A percentile compares a stretch with the other conserved stretches of the same genome.
Evolutionary conservation across 1,284 basidiomycete species (phyloP).

Genomic region (Fistulina hepatica): DNA sequence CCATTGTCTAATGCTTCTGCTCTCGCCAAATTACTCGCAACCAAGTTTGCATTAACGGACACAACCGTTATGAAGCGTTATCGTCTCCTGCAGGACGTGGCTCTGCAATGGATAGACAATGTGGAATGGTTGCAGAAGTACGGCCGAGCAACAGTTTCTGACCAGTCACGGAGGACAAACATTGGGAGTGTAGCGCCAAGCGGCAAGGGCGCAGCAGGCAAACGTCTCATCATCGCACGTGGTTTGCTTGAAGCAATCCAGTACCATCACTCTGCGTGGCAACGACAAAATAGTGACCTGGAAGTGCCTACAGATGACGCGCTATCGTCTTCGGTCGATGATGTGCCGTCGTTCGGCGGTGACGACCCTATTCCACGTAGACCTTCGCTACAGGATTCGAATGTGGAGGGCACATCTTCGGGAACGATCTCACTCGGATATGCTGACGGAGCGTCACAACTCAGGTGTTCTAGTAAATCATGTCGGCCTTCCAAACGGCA

Average conservation of each 20-base stretch:
- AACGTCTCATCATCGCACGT: conserved; percentile 48
- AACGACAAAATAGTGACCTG: conserved; percentile 28
- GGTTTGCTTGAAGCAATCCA: conserved; percentile 58
- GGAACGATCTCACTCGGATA: neutral
- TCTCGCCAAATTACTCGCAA: conserved; percentile 44
- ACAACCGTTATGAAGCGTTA: conserved; percentile 56
- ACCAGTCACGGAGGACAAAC: too few relatives aligned
- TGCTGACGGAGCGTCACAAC: conserved; percentile 7
- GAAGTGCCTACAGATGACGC: conserved; percentile 19
- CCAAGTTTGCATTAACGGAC: conserved; percentile 37
- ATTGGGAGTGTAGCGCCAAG: too few relatives aligned
- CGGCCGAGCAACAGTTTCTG: conserved; percentile 31
- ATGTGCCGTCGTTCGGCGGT: neutral
- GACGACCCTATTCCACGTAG: neutral
- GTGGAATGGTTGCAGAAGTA: conserved; percentile 59
- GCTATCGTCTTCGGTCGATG: neutral
- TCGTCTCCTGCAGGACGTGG: conserved; percentile 46
- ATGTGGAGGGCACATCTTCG: conserved; percentile 1
- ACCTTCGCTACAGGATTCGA: neutral
- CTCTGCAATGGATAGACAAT: conserved; percentile 48
- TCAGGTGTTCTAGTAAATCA: conserved; percentile 9
- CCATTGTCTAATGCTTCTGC: conserved; percentile 42
- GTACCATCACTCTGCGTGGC: conserved; percentile 52
- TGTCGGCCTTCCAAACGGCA: conserved; percentile 27
- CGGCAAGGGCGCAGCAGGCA: conserved; percentile 37